Evolutionary conservation across 306 rosid species (phyloP).

Genomic region (Crotalaria pallida): DNA sequence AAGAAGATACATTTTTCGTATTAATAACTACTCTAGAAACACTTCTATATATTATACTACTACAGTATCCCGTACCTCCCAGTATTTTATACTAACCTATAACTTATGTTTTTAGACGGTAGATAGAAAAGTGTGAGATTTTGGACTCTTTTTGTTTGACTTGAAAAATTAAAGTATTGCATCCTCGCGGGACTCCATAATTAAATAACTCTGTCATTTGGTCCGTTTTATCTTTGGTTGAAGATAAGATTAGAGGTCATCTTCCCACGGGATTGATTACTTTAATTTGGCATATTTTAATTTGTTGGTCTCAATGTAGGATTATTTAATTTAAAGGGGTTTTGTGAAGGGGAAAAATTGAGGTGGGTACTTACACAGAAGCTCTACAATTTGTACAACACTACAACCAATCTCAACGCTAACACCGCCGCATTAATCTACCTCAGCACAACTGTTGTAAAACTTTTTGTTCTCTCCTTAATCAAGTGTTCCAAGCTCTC

Average conservation of each 20-base stretch:
- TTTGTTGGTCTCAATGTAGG: constrained; percentile 27
- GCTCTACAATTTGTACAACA: too few species aligned
- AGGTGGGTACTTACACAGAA: too few species aligned
- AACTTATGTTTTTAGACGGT: too few species aligned
- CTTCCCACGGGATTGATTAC: constrained; percentile 18
- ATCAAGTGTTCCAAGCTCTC: too few species aligned
- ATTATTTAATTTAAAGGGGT: background rate
- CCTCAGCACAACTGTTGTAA: too few species aligned
- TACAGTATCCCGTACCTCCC: too few species aligned
- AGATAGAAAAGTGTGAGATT: background rate
- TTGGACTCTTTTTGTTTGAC: constrained; percentile 38
- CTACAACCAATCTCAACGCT: too few species aligned
- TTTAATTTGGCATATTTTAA: background rate
- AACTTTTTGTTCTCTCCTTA: too few species aligned
- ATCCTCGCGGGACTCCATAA: constrained; percentile 10
- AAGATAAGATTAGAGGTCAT: constrained; percentile 21
- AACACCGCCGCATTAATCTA: too few species aligned
- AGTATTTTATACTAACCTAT: too few species aligned
- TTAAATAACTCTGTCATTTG: background rate
- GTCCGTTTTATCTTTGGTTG: background rate
- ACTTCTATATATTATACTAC: background rate
- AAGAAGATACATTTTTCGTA: too few species aligned
- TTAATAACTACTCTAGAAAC: constrained; percentile 5
- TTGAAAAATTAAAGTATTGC: constrained; percentile 22
- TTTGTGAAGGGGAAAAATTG: background rate